These are phyloP conservation scores for Dorcoceras hygrometricum DNA, from an alignment of 257 asterid species.

Conservation along the genomic window DNA sequence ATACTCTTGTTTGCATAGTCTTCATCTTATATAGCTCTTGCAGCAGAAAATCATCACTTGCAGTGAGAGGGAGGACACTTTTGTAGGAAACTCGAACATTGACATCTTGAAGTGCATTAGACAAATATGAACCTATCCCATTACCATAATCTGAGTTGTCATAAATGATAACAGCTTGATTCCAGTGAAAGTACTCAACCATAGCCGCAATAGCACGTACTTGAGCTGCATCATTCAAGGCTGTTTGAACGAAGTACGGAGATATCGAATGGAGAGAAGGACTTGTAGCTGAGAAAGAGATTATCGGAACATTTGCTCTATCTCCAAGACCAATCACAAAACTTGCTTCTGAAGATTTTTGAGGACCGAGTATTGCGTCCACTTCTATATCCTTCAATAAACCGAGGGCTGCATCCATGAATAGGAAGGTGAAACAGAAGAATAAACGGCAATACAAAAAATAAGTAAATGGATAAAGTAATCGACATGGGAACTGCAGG, in stretches of 20 bases:
- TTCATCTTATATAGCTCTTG: constrained; percentile 33
- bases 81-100: constrained; percentile 23
- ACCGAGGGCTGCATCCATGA: constrained; percentile 25
- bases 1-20: constrained; percentile 37
- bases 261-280: constrained; percentile 20
- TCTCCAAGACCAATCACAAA: constrained; percentile 23
- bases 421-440: not conserved
- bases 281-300: constrained; percentile 27
- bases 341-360: constrained; percentile 24
- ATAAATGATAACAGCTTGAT: constrained; percentile 26
- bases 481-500: not conserved
- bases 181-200: constrained; percentile 33
- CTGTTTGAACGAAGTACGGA: constrained; percentile 23
- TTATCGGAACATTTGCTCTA: constrained; percentile 24
- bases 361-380: constrained; percentile 36
- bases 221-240: constrained; percentile 26
- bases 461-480: no score
- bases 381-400: constrained; percentile 28
- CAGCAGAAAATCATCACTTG: constrained; percentile 26
- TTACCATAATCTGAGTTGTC: constrained; percentile 32
- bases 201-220: constrained; percentile 32
- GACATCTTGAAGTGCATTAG: constrained; percentile 26
- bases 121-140: constrained; percentile 29
- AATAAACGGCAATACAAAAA: no score
- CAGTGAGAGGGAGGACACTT: constrained; percentile 27